phyloP scores from a whole-genome alignment of 2,329 filamentous ascomycete genomes.

The Aspergillus quadricinctus region DNA sequence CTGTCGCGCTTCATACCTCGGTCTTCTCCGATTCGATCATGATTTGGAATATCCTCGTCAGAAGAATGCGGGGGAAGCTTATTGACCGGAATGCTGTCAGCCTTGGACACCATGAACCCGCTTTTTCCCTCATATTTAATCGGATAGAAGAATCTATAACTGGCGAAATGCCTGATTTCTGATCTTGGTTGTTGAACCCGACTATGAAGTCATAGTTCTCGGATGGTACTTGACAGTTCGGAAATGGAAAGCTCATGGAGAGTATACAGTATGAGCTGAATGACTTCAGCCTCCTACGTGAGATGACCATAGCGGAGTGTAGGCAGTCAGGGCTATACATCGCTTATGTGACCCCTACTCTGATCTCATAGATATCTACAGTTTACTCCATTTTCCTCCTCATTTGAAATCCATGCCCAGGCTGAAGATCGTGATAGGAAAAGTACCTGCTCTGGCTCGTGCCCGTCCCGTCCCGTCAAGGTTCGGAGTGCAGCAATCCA shows the following conservation, averaged over 20 bases:
- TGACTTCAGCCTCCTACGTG: neutral
- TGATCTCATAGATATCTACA: neutral
- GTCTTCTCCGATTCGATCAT: neutral
- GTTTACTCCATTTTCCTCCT: neutral
- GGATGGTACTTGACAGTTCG: neutral
- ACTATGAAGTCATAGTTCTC: neutral
- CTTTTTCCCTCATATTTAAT: neutral
- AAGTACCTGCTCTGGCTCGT: slow-evolving; percentile 1
- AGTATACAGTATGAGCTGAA: no score
- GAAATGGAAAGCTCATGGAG: neutral
- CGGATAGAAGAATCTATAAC: neutral
- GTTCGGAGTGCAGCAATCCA: slow-evolving; percentile 29
- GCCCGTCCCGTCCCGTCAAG: slow-evolving; percentile 37
- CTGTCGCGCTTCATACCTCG: neutral
- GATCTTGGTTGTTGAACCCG: neutral
- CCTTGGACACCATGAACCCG: neutral
- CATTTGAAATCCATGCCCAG: neutral
- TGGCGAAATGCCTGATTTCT: neutral
- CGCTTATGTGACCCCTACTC: neutral
- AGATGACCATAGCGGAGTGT: neutral
- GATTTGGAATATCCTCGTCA: slow-evolving; percentile 6
- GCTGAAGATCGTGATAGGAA: neutral
- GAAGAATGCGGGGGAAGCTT: slow-evolving; percentile 2
- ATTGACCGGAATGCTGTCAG: slow-evolving; percentile 6
- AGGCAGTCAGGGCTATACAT: neutral